Evolutionary conservation across 2,329 filamentous ascomycete genomes (phyloP).

Genomic region (Xylariales sp.): DNA sequence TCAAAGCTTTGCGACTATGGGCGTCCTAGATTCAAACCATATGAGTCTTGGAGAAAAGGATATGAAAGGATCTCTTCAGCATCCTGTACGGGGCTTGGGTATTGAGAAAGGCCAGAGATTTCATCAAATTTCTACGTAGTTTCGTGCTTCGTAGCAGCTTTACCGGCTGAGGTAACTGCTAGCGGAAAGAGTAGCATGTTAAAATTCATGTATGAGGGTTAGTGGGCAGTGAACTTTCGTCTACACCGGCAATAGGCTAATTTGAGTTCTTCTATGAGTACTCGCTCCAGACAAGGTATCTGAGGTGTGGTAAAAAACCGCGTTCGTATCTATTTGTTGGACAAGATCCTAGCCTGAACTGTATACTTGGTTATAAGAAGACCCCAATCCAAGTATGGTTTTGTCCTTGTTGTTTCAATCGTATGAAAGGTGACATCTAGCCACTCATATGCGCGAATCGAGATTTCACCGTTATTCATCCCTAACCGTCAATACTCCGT

Average conservation of each 20-base stretch:
- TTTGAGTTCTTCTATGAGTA: background rate
- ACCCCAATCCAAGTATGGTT: background rate
- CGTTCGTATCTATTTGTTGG: background rate
- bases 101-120: background rate
- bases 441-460: background rate
- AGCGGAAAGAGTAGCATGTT: background rate
- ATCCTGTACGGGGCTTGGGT: background rate
- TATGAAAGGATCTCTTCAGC: background rate
- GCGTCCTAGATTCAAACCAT: background rate
- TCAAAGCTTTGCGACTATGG: background rate
- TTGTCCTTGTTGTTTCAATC: background rate
- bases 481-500: background rate
- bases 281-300: background rate
- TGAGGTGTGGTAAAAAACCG: background rate
- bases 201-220: background rate
- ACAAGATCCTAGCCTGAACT: constrained; percentile 4
- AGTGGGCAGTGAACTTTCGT: background rate
- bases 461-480: background rate
- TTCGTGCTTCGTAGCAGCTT: constrained; percentile 1
- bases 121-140: background rate
- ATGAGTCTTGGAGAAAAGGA: background rate
- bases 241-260: background rate
- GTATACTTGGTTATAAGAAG: background rate
- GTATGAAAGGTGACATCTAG: background rate
- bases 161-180: background rate